Evolutionary conservation across 2,329 filamentous ascomycete species (phyloP).

Genomic region (Exophiala viscosa): DNA sequence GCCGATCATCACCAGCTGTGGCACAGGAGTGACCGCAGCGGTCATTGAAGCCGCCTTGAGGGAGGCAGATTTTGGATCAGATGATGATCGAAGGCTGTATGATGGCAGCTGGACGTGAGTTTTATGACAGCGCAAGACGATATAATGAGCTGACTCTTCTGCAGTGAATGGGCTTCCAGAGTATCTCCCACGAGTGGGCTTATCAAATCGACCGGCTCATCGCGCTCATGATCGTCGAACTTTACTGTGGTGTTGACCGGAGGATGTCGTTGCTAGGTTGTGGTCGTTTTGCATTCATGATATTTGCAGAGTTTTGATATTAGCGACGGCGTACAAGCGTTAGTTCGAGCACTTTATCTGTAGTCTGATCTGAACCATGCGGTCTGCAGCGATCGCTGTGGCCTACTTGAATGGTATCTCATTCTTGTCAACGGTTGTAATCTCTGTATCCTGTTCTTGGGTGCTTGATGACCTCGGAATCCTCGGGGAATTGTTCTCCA

Average conservation of each 20-base stretch:
- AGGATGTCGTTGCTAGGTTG: background rate
- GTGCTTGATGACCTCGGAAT: too few relatives aligned
- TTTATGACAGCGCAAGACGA: background rate
- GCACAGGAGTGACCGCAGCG: slow-evolving; percentile 89
- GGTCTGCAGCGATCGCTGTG: too few relatives aligned
- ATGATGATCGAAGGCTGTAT: slow-evolving; percentile 71
- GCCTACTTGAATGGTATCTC: too few relatives aligned
- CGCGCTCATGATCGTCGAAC: background rate
- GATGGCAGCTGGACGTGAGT: slow-evolving; percentile 98
- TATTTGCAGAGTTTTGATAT: background rate
- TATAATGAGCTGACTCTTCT: slow-evolving; percentile 18
- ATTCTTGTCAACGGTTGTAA: too few relatives aligned
- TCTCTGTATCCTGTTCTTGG: too few relatives aligned
- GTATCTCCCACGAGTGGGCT: slow-evolving; percentile 45
- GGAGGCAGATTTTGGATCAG: slow-evolving; percentile 69
- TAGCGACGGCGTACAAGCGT: slow-evolving; percentile 9
- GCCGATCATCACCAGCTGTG: slow-evolving; percentile 83
- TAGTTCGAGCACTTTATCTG: background rate
- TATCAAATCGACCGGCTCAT: slow-evolving; percentile 31
- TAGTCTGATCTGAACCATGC: background rate
- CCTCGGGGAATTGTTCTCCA: too few relatives aligned
- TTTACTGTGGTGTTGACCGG: background rate
- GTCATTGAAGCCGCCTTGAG: slow-evolving; percentile 83
- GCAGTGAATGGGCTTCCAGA: slow-evolving; percentile 49
- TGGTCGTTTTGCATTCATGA: background rate